Evolutionary conservation across 2,329 filamentous ascomycete species (phyloP).

Genomic region (Coniella vitis): DNA sequence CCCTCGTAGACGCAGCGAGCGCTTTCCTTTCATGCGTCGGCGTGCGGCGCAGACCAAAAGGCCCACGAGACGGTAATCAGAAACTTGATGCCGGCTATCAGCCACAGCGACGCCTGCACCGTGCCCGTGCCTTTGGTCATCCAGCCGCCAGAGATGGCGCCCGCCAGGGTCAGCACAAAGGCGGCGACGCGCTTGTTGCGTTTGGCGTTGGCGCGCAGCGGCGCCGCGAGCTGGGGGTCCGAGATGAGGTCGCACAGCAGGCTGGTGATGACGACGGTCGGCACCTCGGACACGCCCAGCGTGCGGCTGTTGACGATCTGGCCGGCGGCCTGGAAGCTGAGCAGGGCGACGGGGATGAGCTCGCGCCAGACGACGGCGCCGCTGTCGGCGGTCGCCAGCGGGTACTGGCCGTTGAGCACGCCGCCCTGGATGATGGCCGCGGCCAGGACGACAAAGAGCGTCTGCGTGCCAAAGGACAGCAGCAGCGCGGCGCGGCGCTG

Average conservation of each 20-base stretch:
- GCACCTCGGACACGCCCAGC: conserved; percentile 46
- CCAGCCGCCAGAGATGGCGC: conserved; percentile 43
- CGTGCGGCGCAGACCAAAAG: not conserved
- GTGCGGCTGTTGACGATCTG: conserved; percentile 44
- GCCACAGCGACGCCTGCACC: conserved; percentile 37
- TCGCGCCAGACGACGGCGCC: conserved; percentile 11
- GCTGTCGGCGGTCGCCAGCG: not conserved
- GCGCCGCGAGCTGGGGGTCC: conserved; percentile 40
- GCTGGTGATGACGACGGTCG: conserved; percentile 48
- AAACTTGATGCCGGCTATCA: conserved; percentile 38
- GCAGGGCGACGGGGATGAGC: conserved; percentile 28
- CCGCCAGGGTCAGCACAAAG: conserved; percentile 38
- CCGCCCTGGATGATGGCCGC: conserved; percentile 13
- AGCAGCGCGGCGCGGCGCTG: conserved; percentile 9
- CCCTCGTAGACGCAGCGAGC: no score
- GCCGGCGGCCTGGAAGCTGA: conserved; percentile 48
- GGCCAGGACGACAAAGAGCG: conserved; percentile 5
- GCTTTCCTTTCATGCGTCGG: no score
- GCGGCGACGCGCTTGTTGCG: conserved; percentile 40
- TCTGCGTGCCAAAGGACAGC: conserved; percentile 12
- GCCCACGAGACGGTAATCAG: conserved; percentile 29
- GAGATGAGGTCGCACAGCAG: conserved; percentile 47
- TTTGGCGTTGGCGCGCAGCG: conserved; percentile 37
- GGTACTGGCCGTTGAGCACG: not conserved
- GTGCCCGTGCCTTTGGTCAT: conserved; percentile 35